These are phyloP conservation scores for Mucor mucedo DNA, from an alignment of 371 early-diverging fungal genomes.

Conservation along the genomic window DNA sequence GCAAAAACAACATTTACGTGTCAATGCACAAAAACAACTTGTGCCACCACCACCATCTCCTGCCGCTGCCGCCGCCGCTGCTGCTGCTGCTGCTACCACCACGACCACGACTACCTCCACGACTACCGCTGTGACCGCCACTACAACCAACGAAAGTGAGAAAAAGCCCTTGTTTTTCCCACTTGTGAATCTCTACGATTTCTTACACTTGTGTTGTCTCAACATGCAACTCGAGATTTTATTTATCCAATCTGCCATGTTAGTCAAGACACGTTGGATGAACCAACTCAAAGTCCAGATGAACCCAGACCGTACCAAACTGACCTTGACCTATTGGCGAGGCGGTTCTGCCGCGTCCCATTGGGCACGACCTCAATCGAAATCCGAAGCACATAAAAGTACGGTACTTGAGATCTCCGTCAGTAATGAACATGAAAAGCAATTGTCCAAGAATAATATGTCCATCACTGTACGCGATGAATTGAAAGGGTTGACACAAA, in stretches of 20 bases:
- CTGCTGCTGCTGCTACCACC: no score
- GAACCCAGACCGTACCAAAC: conserved; percentile 54
- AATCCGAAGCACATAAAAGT: conserved; percentile 16
- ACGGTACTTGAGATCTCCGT: conserved; percentile 36
- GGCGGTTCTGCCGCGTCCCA: conserved; percentile 50
- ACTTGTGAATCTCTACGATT: conserved; percentile 71
- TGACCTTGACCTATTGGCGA: conserved; percentile 69
- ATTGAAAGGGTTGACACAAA: conserved; percentile 44
- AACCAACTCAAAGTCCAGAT: conserved; percentile 70
- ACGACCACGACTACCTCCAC: no score
- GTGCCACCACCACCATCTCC: conserved; percentile 34
- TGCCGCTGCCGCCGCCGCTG: no score
- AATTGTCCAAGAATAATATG: conserved; percentile 8
- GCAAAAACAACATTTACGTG: conserved; percentile 55
- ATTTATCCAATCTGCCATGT: conserved; percentile 62
- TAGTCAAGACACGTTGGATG: conserved; percentile 70
- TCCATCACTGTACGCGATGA: conserved; percentile 47
- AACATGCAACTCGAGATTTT: conserved; percentile 71
- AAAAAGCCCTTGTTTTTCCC: conserved; percentile 42
- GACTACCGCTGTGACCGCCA: no score
- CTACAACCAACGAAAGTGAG: neutral
- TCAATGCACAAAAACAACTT: conserved; percentile 58
- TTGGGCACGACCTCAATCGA: conserved; percentile 48
- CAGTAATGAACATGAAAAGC: conserved; percentile 9
- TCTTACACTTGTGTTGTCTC: conserved; percentile 69